Base-by-base conservation (phyloP, 805 yeast genomes). In the Ogataea pilisensis region DNA sequence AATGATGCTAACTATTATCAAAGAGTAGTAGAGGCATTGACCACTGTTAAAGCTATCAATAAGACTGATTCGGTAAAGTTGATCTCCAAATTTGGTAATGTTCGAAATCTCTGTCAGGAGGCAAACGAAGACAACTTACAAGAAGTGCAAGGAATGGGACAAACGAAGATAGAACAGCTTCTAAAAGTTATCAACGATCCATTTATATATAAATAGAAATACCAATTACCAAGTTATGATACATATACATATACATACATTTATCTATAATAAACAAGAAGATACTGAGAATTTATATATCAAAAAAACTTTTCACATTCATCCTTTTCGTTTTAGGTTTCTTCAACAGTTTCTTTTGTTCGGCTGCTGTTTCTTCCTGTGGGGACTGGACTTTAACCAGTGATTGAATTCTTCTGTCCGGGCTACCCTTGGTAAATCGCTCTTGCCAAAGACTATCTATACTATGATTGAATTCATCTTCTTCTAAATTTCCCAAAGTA, bases 41-140 rank as follows among this genome's bases (percentile, higher is more conserved):
- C 81, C 2, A 56, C 68, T 2, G 63, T 76, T 4, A 64, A 65
- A 31, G 64, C 73, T 11, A 64, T 76, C 19, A 76, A 76, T 52
- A 76, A 76, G 50, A 75, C 81, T 0, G 80, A 76, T 48, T 74
- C 76, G 14, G 64, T 70, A 18, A 74, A 73, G 42, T 51, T 75
- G 42, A 57, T 76, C 21, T 75, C 79, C 6, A 73, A 73, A 44
- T 73, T 67, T 46, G 72, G 72, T 32, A 64, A 67, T 8, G 61
- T 76, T 34, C 62, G 62, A 35, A 61, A 67, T 24, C 59, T 75
- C 16, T 73, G 73, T 29, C 49, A 40, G 55, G 53, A 45, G 44
- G 68, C 48, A 36, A 64, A 34, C 22, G 58, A 57, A 28, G 53
- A 43, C 34, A 55, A 44, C 2, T 50, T 61, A 44, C 57, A 44